Evolutionary conservation across 495 filamentous ascomycete species (phyloP), one percentile per base, ranked within the genome.

Genomic region (Mycothermus thermophilus): DNA sequence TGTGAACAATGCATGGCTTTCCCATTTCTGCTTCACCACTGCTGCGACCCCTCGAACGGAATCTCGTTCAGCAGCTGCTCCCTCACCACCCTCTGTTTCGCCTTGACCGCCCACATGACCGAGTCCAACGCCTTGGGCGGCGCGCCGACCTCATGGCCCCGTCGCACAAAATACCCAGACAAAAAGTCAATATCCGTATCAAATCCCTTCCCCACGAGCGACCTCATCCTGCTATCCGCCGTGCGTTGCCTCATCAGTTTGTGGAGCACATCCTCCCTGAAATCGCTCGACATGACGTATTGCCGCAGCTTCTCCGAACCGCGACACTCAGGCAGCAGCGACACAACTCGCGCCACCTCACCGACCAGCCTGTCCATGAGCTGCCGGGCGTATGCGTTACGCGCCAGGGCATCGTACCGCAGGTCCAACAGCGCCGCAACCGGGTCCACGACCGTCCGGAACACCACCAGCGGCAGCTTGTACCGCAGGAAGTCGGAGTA

Each of bases 161-260:
- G 69, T 35, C 59, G 60, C 27, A 90, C 67, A 27, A 94, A 75
- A 53, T 81, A 94, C 9, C 86, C 87, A 54, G 87, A 90, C 41
- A 83, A 58, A 46, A 72, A 87, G 18, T 86, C 75, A 34, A 93
- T 64, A 47, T 93, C 86, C 0, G 80, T 83, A 19, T 58, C 43
- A 40, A 57, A 60, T 2, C 75, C 69, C 3, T 40, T 41, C 28
- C 57, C 43, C 11, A 77, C 55, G 49, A 79, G 72, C 40, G 70
- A 64, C 21, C 77, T 51, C 79, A 86, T 83, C 2, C 54, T 64
- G 43, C 74, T 80, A 25, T 65, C 57, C 38, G 80, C 73, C 6
- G 55, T 44, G 1, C 58, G 48, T 13, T 69, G 79, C 19, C 55
- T 58, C 29, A 62, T 52, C 24, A 66, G 33, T 37, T 42, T 51